These are phyloP conservation scores for Rhodofomes roseus DNA, from an alignment of 1,284 basidiomycete species.

Conservation along the genomic window DNA sequence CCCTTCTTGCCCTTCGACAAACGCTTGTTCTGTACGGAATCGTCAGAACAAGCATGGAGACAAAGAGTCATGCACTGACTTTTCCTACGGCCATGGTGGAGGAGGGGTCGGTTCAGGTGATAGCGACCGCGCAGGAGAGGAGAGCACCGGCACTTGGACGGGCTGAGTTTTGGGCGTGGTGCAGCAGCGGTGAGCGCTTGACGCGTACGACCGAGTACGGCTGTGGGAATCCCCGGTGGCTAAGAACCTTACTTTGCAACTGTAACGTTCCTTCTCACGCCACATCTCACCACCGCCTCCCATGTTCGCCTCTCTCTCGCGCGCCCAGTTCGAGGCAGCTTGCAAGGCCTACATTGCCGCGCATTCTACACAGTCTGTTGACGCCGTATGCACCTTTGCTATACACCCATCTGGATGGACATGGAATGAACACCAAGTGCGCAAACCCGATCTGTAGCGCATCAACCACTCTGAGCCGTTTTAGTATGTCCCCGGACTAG, in stretches of 20 bases:
- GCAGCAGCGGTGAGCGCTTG: constrained; percentile 25
- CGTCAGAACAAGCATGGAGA: too few relatives aligned
- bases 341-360: constrained; percentile 50
- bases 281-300: constrained; percentile 29
- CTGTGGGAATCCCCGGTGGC: constrained; percentile 33
- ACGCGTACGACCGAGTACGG: constrained; percentile 10
- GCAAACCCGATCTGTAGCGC: constrained; percentile 21
- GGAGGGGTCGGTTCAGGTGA: constrained; percentile 37
- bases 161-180: constrained; percentile 42
- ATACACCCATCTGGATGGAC: constrained; percentile 36
- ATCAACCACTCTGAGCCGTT: background rate
- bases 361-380: constrained; percentile 13
- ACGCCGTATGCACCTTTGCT: constrained; percentile 3
- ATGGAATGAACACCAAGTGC: constrained; percentile 53
- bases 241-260: constrained; percentile 36
- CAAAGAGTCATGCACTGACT: constrained; percentile 46
- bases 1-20: constrained; percentile 99
- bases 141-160: constrained; percentile 42
- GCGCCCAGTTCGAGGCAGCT: constrained; percentile 57
- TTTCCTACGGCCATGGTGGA: constrained; percentile 89
- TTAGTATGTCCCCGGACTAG: constrained; percentile 36
- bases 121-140: constrained; percentile 38
- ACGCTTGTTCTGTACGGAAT: constrained; percentile 82
- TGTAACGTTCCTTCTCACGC: constrained; percentile 40
- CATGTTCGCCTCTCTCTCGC: constrained; percentile 43